Base-by-base conservation (phyloP, 306 rosid species). In the Gastrolobium villosum region DNA sequence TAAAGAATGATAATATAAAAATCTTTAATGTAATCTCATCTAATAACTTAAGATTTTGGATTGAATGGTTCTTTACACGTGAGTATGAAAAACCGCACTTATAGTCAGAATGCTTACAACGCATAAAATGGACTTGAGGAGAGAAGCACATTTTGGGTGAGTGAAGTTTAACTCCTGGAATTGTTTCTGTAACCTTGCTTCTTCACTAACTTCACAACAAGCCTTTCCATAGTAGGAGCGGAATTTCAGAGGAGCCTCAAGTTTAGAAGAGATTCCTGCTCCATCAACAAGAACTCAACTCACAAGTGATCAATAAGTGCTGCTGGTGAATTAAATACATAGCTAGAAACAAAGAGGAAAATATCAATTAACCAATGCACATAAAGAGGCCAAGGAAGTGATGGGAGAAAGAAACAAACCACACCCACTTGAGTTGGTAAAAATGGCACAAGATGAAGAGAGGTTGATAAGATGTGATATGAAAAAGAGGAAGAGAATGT, bases 91-190 rank as follows among this genome's bases (percentile, higher is more conserved):
- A 15, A 53, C 30, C 35, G 1, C 62, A 35, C 39, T 30, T 3
- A 8, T 30, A 53, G 8, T 60, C 65, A 36, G 37, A 72, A 28
- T 54, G 32, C 83, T 74, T 74, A 73, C 83, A 5, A 61, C 44
- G 15, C 81, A 83, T 9, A 79, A 26, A 50, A 81, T 79, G 34
- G 78, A 69, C 31, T 63, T 79, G 34, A 79, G 43, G 31, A 70
- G 63, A 54, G 79, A 45, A 64, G 70, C 75, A 70, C 84, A 84
- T 4, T 31, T 59, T 4, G 76, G 72, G 40, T 79, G 61, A 1
- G 55, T 20, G 39, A 69, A 39, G 20, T 79, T 74, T 14, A 79
- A 65, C 3, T 76, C 37, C 65, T 79, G 56, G 39, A 74, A 50
- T 44, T 79, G 64, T 70, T 41, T 70, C 75, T 75, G 75, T 45